These are phyloP conservation scores for Blastomyces gilchristii DNA, from an alignment of 2,329 filamentous ascomycete genomes.

Conservation along the genomic window DNA sequence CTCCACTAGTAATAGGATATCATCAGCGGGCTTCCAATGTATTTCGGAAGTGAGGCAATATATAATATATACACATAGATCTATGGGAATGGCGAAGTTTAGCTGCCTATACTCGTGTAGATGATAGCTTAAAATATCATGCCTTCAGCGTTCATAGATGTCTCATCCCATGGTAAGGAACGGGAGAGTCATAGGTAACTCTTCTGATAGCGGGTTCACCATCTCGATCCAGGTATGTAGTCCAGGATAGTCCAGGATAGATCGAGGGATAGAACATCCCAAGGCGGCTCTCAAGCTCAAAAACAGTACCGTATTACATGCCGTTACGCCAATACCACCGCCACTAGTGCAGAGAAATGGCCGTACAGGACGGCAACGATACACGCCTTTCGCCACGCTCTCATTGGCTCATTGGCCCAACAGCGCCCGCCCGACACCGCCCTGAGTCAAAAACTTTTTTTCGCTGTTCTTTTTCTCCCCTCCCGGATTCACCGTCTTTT, in stretches of 20 bases:
- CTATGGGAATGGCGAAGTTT: neutral
- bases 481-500: neutral
- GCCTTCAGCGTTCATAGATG: neutral
- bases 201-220: no score
- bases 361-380: neutral
- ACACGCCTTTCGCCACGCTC: neutral
- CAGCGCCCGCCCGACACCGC: neutral
- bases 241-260: no score
- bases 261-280: neutral
- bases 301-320: neutral
- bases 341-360: neutral
- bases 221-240: no score
- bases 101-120: no score
- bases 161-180: no score
- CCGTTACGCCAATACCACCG: neutral
- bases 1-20: neutral
- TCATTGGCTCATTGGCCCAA: constrained; percentile 2
- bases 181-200: no score
- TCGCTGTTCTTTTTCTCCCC: neutral
- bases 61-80: no score
- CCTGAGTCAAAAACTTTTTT: neutral
- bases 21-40: neutral
- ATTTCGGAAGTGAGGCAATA: neutral
- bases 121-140: neutral
- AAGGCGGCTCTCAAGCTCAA: neutral